These are phyloP conservation scores for Erythrophleum ivorense DNA, from an alignment of 331 rosid genomes.

Conservation along the genomic window DNA sequence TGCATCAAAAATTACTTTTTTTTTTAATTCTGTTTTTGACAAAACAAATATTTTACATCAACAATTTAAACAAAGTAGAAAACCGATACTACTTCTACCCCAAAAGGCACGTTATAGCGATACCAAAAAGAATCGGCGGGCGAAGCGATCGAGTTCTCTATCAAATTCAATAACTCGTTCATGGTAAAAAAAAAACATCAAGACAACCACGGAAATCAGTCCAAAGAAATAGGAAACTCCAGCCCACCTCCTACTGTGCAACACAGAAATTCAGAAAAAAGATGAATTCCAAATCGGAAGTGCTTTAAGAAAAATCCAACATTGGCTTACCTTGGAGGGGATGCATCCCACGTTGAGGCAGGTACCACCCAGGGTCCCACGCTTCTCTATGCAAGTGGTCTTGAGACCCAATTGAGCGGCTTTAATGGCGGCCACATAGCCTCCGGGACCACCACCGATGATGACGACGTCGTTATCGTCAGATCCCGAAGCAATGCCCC, in stretches of 20 bases:
- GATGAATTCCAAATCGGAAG: not conserved
- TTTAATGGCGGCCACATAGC: conserved; percentile 99
- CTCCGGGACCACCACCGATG: conserved; percentile 98
- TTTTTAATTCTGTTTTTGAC: not conserved
- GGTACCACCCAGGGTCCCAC: conserved; percentile 96
- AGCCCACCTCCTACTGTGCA: not conserved
- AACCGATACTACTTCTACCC: not conserved
- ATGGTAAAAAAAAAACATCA: not conserved
- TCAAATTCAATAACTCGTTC: not conserved
- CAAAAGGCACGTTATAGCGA: not conserved
- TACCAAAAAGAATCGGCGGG: not conserved
- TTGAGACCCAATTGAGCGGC: conserved; percentile 95
- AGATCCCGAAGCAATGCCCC: conserved; percentile 89
- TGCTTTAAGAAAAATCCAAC: not conserved
- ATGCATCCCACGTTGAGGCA: conserved; percentile 98
- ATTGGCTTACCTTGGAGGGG: conserved; percentile 80
- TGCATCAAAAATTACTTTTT: not conserved
- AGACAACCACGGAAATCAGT: not conserved
- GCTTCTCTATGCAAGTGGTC: conserved; percentile 98
- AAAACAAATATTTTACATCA: not conserved
- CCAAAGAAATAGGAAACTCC: not conserved
- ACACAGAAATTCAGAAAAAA: not conserved
- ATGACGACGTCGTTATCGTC: conserved; percentile 92
- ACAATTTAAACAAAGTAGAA: not conserved
- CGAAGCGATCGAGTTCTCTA: not conserved